phyloP scores from a whole-genome alignment of 768 basidiomycete genomes.

The Dentipellis sp. region DNA sequence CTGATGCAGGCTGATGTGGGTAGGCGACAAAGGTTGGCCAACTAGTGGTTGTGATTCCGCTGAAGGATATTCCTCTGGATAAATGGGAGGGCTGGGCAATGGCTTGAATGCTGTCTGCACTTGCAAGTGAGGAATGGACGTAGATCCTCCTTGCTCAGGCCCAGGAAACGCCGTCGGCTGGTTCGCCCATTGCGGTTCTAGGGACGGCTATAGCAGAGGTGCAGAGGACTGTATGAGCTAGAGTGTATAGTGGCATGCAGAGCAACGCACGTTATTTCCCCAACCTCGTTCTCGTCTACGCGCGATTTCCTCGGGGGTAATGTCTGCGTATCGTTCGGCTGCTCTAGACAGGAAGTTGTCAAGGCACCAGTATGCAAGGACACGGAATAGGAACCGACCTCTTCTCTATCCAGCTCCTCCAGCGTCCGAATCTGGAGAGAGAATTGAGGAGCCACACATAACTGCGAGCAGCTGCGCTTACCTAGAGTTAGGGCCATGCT shows the following conservation, averaged over 20 bases:
- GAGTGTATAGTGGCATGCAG: neutral
- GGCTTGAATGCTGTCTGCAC: constrained; percentile 17
- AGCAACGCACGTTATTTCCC: constrained; percentile 38
- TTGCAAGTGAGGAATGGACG: constrained; percentile 5
- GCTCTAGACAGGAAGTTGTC: constrained; percentile 38
- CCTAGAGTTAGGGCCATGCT: constrained; percentile 81
- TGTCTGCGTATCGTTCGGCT: constrained; percentile 69
- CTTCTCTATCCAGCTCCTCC: constrained; percentile 87
- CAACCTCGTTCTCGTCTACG: constrained; percentile 62
- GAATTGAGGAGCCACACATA: neutral
- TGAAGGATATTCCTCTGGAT: constrained; percentile 11
- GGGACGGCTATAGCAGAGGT: neutral
- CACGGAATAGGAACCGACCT: constrained; percentile 32
- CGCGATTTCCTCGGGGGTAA: constrained; percentile 46
- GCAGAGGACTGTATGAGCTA: neutral
- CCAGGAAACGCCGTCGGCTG: neutral
- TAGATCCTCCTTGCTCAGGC: neutral
- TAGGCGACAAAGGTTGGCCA: constrained; percentile 46
- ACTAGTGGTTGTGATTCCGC: constrained; percentile 28
- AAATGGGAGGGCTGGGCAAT: constrained; percentile 5
- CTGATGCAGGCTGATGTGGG: constrained; percentile 59
- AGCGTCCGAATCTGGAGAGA: constrained; percentile 62
- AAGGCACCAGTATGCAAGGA: neutral
- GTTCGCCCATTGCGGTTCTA: neutral
- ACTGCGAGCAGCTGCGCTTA: constrained; percentile 17